Evolutionary conservation across 352 stramenopile genomes (phyloP), one percentile per base, ranked within the genome.

Genomic region (Elongisporangium anandrum): DNA sequence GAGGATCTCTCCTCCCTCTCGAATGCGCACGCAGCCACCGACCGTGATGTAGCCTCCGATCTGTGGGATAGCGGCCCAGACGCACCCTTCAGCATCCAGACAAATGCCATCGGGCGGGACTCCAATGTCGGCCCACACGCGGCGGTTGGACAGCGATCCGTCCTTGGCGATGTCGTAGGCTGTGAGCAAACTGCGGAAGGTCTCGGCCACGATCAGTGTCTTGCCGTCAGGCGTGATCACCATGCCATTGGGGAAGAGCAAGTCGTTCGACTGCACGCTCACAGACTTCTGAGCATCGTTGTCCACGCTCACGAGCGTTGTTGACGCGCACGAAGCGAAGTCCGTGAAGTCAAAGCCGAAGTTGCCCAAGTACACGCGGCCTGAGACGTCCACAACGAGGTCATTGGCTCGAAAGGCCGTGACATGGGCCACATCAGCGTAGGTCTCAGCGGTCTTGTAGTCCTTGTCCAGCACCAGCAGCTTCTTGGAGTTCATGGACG

Each of bases 191-290:
- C 65, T 70, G 17, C 66, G 56, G 59, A 88, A 88, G 17, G 81
- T 89, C 66, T 91, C 81, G 22, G 69, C 79, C 6, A 81, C 65
- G 64, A 91, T 88, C 26, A 91, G 59, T 49, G 79, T 91, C 68
- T 81, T 88, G 38, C 77, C 79, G 50, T 91, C 81, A 0, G 81
- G 77, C 0, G 81, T 88, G 61, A 89, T 85, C 13, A 91, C 79
- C 21, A 66, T 65, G 12, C 81, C 81, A 54, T 91, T 91, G n/a
- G 81, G 81, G 49, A 89, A 91, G 54, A 91, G 68, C 53, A 91
- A 63, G 4, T 71, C 68, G 8, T 68, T 85, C 0, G 81, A 66
- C 21, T 87, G 77, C 21, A 91, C 79, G 0, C 73, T 71, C 20
- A 86, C 64, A 41, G 29, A 41, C 29, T 41, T 41, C 29, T 41